These are phyloP conservation scores for Picochlorum sp. DNA, from an alignment of 139 green algal species.

Conservation along the genomic window DNA sequence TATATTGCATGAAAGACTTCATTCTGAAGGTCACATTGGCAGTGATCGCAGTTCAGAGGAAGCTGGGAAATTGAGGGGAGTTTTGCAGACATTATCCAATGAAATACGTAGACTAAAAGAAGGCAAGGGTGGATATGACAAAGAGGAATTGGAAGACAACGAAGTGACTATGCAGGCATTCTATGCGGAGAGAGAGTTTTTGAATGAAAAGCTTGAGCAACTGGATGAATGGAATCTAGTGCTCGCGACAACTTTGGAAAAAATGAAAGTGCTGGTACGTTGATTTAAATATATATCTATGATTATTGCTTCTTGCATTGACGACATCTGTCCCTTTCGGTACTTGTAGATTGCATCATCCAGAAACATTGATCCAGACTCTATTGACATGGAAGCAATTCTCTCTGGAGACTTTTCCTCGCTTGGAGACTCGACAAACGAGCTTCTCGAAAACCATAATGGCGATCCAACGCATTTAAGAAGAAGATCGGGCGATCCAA, in stretches of 20 bases:
- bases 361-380: slow-evolving; percentile 5
- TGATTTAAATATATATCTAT: slow-evolving; percentile 3
- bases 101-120: neutral
- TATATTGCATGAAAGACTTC: neutral
- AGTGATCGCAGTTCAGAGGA: slow-evolving; percentile 4
- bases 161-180: slow-evolving; percentile 30
- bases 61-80: neutral
- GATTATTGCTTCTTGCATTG: neutral
- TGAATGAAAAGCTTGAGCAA: slow-evolving; percentile 25
- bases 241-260: slow-evolving; percentile 23
- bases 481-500: slow-evolving; percentile 26
- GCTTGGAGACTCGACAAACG: neutral
- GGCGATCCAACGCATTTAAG: slow-evolving; percentile 4
- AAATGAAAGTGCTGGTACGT: slow-evolving; percentile 23
- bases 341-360: neutral
- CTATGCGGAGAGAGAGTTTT: slow-evolving; percentile 41
- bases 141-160: slow-evolving; percentile 6
- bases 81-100: neutral
- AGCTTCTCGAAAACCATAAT: neutral
- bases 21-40: neutral
- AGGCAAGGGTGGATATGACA: neutral
- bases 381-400: slow-evolving; percentile 12
- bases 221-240: slow-evolving; percentile 25
- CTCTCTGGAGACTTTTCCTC: slow-evolving; percentile 15
- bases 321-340: neutral